Evolutionary conservation across 495 filamentous ascomycete genomes (phyloP).

Genomic region (Penicillium steckii): DNA sequence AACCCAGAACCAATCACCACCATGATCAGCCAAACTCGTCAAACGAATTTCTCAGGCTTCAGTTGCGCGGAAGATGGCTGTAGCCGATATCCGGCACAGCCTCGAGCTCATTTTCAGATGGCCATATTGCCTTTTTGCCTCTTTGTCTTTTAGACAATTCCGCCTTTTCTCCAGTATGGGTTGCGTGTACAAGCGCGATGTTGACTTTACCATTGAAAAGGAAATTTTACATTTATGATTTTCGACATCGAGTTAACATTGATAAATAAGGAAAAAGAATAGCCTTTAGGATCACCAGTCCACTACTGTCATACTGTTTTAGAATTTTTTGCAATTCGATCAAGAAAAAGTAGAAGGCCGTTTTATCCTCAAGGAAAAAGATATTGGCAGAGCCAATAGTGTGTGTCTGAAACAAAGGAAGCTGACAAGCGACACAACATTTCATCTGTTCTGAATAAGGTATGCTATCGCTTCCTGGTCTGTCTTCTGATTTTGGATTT

Average conservation of each 20-base stretch:
- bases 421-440: neutral
- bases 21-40: too few relatives aligned
- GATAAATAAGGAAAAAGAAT: too few relatives aligned
- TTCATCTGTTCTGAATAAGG: neutral
- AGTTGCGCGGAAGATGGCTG: too few relatives aligned
- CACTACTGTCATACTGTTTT: too few relatives aligned
- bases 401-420: neutral
- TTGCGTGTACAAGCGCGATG: neutral
- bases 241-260: too few relatives aligned
- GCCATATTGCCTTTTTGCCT: neutral
- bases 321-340: too few relatives aligned
- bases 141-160: neutral
- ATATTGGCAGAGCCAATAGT: neutral
- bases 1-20: too few relatives aligned
- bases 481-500: neutral
- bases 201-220: neutral
- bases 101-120: neutral
- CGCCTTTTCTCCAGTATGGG: constrained; percentile 1
- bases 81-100: constrained; percentile 7
- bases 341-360: too few relatives aligned
- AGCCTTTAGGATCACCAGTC: too few relatives aligned
- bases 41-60: too few relatives aligned
- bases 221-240: too few relatives aligned
- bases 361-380: neutral
- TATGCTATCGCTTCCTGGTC: neutral